Conservation (phyloP, 345 rosid genomes). For the Melaleuca quinquenervia region DNA sequence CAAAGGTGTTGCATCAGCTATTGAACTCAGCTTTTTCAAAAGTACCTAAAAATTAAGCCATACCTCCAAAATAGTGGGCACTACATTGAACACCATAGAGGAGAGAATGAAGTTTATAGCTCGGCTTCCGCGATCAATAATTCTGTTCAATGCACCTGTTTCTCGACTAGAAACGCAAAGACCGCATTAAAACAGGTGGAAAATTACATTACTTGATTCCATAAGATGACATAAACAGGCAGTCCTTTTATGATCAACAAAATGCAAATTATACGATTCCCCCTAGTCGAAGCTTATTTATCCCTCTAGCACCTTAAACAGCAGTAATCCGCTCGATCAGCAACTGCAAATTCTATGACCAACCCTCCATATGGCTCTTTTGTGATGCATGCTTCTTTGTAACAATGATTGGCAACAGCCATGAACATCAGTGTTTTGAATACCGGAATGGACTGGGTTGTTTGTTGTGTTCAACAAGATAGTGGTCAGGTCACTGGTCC, state of each 20-base stretch:
- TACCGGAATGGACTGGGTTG: neutral
- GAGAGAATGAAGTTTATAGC: slow-evolving; percentile 94
- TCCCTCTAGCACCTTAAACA: neutral
- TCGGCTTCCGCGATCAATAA: slow-evolving; percentile 98
- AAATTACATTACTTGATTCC: neutral
- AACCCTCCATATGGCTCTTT: neutral
- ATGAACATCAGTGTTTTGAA: neutral
- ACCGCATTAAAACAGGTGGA: slow-evolving; percentile 10
- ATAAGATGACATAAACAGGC: neutral
- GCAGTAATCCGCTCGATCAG: neutral
- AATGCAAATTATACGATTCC: neutral
- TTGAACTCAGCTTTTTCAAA: neutral
- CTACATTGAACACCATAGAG: slow-evolving; percentile 92
- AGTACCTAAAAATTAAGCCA: slow-evolving; percentile 1
- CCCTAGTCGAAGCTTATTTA: neutral
- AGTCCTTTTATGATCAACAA: neutral
- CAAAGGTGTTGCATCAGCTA: neutral
- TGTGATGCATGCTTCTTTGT: neutral
- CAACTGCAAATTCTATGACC: neutral
- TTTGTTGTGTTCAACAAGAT: neutral
- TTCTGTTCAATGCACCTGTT: slow-evolving; percentile 91
- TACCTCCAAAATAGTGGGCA: slow-evolving; percentile 95
- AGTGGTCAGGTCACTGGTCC: neutral
- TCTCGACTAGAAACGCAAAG: slow-evolving; percentile 58
- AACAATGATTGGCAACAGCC: neutral